These are phyloP conservation scores for Caryopteris hybrid DNA, from an alignment of 305 asterid genomes.

Conservation along the genomic window DNA sequence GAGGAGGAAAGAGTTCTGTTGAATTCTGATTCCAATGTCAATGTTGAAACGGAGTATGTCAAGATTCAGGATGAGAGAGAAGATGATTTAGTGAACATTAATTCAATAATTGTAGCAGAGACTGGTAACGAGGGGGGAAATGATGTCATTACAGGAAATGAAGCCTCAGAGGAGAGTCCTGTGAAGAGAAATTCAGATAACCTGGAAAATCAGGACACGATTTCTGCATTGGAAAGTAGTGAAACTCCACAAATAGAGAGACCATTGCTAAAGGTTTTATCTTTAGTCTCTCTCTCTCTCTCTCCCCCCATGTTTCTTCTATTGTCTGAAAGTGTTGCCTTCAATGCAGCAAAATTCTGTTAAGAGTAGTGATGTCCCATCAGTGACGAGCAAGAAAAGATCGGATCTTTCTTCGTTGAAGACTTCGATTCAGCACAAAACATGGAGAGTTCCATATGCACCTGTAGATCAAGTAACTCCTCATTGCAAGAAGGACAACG, in stretches of 20 bases:
- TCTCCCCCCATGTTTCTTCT: neutral
- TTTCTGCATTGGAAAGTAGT: slow-evolving; percentile 46
- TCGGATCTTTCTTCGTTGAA: slow-evolving; percentile 23
- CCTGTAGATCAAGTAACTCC: slow-evolving; percentile 40
- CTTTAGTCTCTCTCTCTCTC: neutral
- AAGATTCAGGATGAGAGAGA: slow-evolving; percentile 8
- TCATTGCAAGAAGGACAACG: slow-evolving; percentile 35
- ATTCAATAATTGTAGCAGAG: neutral
- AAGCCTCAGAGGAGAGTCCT: slow-evolving; percentile 6
- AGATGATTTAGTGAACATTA: neutral
- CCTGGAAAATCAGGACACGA: slow-evolving; percentile 24
- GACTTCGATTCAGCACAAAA: slow-evolving; percentile 31
- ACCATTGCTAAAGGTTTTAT: slow-evolving; percentile 50
- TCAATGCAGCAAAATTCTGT: slow-evolving; percentile 27
- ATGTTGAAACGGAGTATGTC: slow-evolving; percentile 6
- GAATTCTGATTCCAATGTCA: slow-evolving; percentile 15
- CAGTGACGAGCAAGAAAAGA: slow-evolving; percentile 30
- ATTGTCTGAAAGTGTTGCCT: slow-evolving; percentile 11
- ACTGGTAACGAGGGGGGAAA: slow-evolving; percentile 4
- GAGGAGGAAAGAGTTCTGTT: neutral
- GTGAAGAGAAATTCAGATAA: slow-evolving; percentile 4
- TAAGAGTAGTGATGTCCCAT: slow-evolving; percentile 23
- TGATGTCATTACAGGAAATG: slow-evolving; percentile 10
- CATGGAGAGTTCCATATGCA: slow-evolving; percentile 39
- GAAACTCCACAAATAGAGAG: slow-evolving; percentile 47